phyloP scores from a whole-genome alignment of 2,329 filamentous ascomycete species.

The Hymenoscyphus fraxineus region DNA sequence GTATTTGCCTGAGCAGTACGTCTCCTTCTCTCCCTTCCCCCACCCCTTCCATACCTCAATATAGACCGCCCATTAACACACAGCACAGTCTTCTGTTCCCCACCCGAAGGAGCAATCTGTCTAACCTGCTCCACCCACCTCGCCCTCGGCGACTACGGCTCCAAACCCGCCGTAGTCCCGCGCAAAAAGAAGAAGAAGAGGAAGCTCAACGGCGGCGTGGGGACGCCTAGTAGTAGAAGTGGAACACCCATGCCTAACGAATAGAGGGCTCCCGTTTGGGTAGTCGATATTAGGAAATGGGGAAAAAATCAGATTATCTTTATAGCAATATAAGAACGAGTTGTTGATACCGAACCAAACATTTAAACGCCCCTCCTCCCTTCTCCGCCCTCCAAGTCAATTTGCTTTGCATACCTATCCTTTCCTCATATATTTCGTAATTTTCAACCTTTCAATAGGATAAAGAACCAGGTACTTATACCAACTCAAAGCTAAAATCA shows the following conservation, averaged over 20 bases:
- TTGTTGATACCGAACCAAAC: too few species aligned
- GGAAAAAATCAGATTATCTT: too few species aligned
- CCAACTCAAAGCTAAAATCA: too few species aligned
- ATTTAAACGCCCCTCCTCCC: too few species aligned
- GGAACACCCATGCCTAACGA: conserved; percentile 53
- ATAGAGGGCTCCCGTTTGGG: conserved; percentile 3
- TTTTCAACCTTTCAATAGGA: too few species aligned
- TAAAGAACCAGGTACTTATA: too few species aligned
- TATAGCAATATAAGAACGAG: too few species aligned
- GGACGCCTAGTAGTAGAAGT: conserved; percentile 52
- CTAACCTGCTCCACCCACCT: conserved; percentile 80
- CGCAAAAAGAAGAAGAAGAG: conserved; percentile 75
- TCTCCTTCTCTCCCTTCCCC: conserved; percentile 14
- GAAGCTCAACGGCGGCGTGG: conserved; percentile 52
- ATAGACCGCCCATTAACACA: not conserved
- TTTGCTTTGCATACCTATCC: too few species aligned
- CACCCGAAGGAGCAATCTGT: conserved; percentile 62
- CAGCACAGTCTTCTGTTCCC: conserved; percentile 65
- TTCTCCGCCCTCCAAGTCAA: too few species aligned
- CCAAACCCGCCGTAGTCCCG: conserved; percentile 71
- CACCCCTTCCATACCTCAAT: not conserved
- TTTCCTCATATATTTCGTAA: too few species aligned
- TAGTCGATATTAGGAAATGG: too few species aligned
- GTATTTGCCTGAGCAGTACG: conserved; percentile 82
- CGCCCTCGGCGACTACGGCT: conserved; percentile 70